Percentiles rank a stretch among this genome's conserved stretches.
Evolutionary conservation across 2,329 filamentous ascomycete genomes (phyloP).

Genomic region (Cordyceps cicadae): DNA sequence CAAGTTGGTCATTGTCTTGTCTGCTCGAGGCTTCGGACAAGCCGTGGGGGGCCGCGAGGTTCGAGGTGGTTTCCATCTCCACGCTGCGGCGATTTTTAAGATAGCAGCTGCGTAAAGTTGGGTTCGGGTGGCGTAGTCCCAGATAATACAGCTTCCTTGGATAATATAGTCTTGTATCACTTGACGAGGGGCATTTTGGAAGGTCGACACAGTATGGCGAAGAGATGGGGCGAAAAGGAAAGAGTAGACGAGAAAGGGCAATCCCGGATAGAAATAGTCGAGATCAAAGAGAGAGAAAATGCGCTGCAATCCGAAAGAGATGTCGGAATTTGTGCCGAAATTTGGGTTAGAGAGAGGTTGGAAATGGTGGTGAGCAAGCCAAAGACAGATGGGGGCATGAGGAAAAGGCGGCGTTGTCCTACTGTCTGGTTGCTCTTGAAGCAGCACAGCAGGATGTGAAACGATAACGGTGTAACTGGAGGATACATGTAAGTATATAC

Average conservation of each 20-base stretch:
- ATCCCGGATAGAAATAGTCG: background rate
- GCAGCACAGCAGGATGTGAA: constrained; percentile 11
- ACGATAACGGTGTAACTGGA: constrained; percentile 8
- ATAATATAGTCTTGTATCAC: constrained; percentile 6
- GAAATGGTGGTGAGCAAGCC: background rate
- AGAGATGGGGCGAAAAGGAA: background rate
- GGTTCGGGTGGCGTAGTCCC: background rate
- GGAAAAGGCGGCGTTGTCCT: constrained; percentile 4
- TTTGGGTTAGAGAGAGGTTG: background rate
- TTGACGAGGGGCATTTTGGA: constrained; percentile 7
- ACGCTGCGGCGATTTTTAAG: background rate
- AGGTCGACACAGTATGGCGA: background rate
- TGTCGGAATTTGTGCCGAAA: background rate
- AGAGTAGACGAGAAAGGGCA: background rate
- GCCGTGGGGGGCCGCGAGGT: background rate
- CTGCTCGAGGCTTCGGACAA: constrained; percentile 23
- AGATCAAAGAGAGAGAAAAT: background rate
- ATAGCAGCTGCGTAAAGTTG: background rate
- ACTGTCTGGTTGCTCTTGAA: constrained; percentile 2
- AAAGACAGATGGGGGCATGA: constrained; percentile 3
- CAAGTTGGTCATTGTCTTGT: constrained; percentile 30
- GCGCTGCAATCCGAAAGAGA: background rate
- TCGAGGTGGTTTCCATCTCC: constrained; percentile 4
- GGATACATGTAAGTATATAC: background rate
- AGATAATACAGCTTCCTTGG: background rate